Evolutionary conservation across 352 stramenopile genomes (phyloP).

Genomic region (Globisporangium ultimum): DNA sequence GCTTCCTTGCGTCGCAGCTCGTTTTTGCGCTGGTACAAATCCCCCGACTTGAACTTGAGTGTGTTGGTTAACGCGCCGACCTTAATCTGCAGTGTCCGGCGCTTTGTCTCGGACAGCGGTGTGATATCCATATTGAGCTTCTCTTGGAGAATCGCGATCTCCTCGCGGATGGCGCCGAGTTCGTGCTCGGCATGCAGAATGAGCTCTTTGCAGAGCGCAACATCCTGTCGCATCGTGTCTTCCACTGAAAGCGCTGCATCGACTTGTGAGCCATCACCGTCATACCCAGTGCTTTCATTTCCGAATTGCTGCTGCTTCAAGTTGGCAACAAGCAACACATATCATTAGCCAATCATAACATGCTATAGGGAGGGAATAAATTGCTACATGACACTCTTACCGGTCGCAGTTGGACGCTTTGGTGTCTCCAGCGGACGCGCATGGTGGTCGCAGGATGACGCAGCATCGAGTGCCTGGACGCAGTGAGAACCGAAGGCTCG

Average conservation of each 20-base stretch:
- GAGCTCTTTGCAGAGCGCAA: slow-evolving; percentile 52
- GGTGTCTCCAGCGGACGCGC: slow-evolving; percentile 44
- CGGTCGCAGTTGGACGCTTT: slow-evolving; percentile 17
- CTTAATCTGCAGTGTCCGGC: slow-evolving; percentile 46
- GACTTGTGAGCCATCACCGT: not conserved
- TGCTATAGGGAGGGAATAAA: too few relatives aligned
- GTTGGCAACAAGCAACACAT: not conserved
- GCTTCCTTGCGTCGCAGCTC: slow-evolving; percentile 62
- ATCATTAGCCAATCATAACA: too few relatives aligned
- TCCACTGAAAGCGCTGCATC: not conserved
- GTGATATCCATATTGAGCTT: slow-evolving; percentile 17
- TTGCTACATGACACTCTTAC: not conserved
- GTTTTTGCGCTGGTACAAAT: slow-evolving; percentile 74
- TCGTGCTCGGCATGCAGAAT: slow-evolving; percentile 63
- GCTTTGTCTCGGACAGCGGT: slow-evolving; percentile 25
- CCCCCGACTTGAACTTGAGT: slow-evolving; percentile 59
- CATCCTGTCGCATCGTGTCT: slow-evolving; percentile 40
- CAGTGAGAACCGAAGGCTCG: slow-evolving; percentile 8
- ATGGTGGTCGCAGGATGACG: slow-evolving; percentile 2
- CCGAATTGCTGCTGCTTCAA: not conserved
- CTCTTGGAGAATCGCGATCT: slow-evolving; percentile 43
- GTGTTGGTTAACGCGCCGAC: slow-evolving; percentile 50
- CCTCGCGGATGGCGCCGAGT: slow-evolving; percentile 49
- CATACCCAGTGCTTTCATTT: not conserved
- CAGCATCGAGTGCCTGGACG: slow-evolving; percentile 10